Base-by-base conservation (phyloP, 73 alveolate species). In the Paramecium biaurelia region DNA sequence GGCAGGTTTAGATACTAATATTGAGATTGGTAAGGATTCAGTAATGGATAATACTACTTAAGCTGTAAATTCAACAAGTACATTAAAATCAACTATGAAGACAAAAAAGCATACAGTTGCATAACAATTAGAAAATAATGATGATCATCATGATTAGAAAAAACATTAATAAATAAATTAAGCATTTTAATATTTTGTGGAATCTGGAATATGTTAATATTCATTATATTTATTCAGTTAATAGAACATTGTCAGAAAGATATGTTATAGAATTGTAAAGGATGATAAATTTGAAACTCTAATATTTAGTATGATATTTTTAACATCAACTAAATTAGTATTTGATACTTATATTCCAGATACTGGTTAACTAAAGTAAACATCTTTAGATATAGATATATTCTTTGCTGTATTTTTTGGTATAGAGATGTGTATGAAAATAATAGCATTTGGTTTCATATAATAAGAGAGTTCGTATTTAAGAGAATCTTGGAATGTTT, bases 381-480 rank as follows among this genome's bases (percentile, higher is more conserved):
- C 67, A 14, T 76, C 92, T 18, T 42, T 70, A 8, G 30, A 34
- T 23, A 70, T 89, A 18, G 94, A 89, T 26, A 70, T 92, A 24
- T 11, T 85, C 30, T 85, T 93, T 38, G 86, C 95, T 1, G 57
- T 38, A 2, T 47, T 93, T 26, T 93, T 93, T 85, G 79, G 95
- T 9, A 15, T 85, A 15, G 99, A 95, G 70, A 93, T 92, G 45
- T 32, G 92, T 37, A 74, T 92, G 43, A 92, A 96, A 95, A 59
- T 96, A 15, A 92, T 96, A 49, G 94, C 98, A 85, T 85, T 92
- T 42, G 99, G 99, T 15, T 95, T 96, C 70, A 89, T 84, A 11
- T 41, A 57, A n/a, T 96, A 92, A 86, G 95, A 87, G 43, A 94
- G 95, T 42, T 57, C 97, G 0, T 96, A 96, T 76, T 74, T 96